Conservation (phyloP, 169 alveolate genomes). For the Babesia bovis region DNA sequence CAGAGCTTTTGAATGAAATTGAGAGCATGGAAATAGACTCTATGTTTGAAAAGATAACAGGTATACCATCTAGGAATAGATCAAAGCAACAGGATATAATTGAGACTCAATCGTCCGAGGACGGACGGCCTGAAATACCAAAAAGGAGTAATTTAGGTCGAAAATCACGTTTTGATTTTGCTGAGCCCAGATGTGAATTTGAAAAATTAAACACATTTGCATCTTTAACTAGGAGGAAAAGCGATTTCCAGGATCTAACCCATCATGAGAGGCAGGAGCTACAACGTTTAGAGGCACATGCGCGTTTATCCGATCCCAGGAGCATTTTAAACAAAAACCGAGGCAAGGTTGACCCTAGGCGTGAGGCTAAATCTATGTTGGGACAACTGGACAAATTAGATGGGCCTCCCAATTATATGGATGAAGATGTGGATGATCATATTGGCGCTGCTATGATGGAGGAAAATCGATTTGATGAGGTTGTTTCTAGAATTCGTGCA, state of each 20-base stretch:
- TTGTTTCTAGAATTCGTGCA: constrained; percentile 76
- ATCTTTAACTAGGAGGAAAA: constrained; percentile 27
- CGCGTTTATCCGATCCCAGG: constrained; percentile 65
- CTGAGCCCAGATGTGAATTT: neutral
- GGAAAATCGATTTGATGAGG: constrained; percentile 73
- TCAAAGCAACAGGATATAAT: neutral
- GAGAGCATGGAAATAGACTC: constrained; percentile 25
- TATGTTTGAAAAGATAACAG: constrained; percentile 11
- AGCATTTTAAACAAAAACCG: constrained; percentile 64
- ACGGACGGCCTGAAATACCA: neutral
- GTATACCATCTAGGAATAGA: neutral
- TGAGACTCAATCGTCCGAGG: neutral
- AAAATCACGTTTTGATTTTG: constrained; percentile 39
- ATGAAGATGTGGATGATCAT: constrained; percentile 5
- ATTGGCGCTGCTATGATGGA: constrained; percentile 39
- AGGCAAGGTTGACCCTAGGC: constrained; percentile 67
- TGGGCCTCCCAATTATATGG: constrained; percentile 2
- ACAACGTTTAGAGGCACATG: constrained; percentile 64
- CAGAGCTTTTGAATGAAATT: constrained; percentile 25
- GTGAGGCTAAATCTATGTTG: constrained; percentile 71
- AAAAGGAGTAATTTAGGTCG: neutral
- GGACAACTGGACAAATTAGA: constrained; percentile 31
- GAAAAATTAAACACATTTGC: constrained; percentile 35
- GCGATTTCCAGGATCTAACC: constrained; percentile 70
- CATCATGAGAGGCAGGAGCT: constrained; percentile 72